Evolutionary conservation across 139 green algal genomes (phyloP).

Genomic region (Ostreobium quekettii): DNA sequence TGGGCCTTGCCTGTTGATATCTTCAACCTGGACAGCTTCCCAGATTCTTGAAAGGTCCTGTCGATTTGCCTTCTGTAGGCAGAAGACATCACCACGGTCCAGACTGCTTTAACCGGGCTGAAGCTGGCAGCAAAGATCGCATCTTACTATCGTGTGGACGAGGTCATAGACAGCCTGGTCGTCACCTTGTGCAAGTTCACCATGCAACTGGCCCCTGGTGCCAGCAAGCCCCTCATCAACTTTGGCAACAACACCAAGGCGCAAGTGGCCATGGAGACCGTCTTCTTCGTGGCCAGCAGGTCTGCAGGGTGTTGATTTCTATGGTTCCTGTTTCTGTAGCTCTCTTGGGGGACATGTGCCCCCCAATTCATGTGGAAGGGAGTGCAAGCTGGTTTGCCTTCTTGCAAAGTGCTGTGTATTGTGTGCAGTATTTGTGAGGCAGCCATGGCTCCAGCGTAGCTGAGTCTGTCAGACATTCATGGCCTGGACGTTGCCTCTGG

Average conservation of each 20-base stretch:
- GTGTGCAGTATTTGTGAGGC: too few species aligned
- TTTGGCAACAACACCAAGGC: constrained; percentile 19
- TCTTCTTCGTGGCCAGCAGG: constrained; percentile 18
- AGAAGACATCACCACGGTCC: constrained; percentile 9
- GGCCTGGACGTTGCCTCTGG: too few species aligned
- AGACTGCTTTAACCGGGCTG: constrained; percentile 13
- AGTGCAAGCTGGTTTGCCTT: too few species aligned
- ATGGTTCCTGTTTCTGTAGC: too few species aligned
- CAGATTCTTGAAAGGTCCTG: too few species aligned
- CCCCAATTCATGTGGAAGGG: too few species aligned
- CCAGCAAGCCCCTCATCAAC: constrained; percentile 4
- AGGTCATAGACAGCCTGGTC: constrained; percentile 19
- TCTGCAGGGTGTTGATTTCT: background rate
- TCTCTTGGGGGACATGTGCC: too few species aligned
- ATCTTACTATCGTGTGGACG: constrained; percentile 16
- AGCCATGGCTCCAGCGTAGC: too few species aligned
- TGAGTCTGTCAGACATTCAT: too few species aligned
- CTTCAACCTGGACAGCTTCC: too few species aligned
- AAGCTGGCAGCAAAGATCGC: constrained; percentile 21
- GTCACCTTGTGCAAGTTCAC: constrained; percentile 19
- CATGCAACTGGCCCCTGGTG: background rate
- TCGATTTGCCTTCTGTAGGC: background rate
- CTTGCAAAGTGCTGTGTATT: too few species aligned
- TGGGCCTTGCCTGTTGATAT: too few species aligned
- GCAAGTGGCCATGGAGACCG: constrained; percentile 12